phyloP scores from a whole-genome alignment of 768 basidiomycete genomes.

The Myochromella boudieri region DNA sequence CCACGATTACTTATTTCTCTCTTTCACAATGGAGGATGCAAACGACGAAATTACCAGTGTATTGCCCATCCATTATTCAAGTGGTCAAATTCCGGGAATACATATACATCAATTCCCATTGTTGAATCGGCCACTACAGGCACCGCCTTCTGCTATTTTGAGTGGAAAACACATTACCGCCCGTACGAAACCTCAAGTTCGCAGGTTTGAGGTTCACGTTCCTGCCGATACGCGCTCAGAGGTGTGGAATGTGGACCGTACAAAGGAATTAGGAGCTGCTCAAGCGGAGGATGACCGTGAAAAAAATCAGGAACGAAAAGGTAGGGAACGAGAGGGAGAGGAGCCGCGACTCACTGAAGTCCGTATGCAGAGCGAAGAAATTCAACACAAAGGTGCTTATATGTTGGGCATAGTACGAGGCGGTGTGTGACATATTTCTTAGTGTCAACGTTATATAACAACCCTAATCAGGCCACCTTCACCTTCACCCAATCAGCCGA shows the following conservation, averaged over 20 bases:
- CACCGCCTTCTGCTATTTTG: constrained; percentile 68
- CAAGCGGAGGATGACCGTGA: constrained; percentile 74
- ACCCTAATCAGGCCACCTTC: constrained; percentile 53
- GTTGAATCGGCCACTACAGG: constrained; percentile 68
- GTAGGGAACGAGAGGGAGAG: constrained; percentile 44
- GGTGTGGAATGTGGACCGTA: constrained; percentile 77
- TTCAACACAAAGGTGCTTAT: constrained; percentile 62
- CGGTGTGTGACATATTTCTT: constrained; percentile 42
- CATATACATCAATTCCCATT: constrained; percentile 85
- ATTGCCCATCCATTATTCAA: constrained; percentile 73
- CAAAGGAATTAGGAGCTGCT: constrained; percentile 63
- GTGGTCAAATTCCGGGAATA: constrained; percentile 57
- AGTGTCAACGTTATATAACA: background rate
- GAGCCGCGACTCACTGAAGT: constrained; percentile 69
- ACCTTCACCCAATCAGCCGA: constrained; percentile 77
- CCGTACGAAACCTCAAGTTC: constrained; percentile 63
- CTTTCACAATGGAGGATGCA: constrained; percentile 22
- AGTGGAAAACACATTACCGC: constrained; percentile 80
- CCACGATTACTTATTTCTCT: constrained; percentile 2
- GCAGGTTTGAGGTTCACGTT: constrained; percentile 73
- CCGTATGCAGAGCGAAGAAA: constrained; percentile 71
- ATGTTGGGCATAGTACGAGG: constrained; percentile 78
- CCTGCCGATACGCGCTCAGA: constrained; percentile 80
- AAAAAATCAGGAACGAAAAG: constrained; percentile 63
- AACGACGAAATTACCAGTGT: constrained; percentile 66